Base-by-base conservation (phyloP, 345 rosid species). In the Theobroma cacao region DNA sequence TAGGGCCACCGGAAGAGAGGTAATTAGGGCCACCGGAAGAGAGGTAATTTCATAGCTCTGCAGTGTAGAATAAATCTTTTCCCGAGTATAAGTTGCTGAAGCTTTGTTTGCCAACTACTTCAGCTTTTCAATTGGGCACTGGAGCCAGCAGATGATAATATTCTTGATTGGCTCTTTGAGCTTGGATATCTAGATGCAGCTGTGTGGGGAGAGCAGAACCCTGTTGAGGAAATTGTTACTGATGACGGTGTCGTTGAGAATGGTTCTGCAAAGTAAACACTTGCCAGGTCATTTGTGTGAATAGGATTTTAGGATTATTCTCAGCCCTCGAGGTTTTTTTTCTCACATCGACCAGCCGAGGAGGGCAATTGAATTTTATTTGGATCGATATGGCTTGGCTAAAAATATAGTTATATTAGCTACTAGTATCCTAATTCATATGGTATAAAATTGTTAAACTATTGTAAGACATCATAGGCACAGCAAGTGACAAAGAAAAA, bases 101-200 rank as follows among this genome's bases (percentile, higher is more conserved):
- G 34, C 17, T 55, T 10, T 69, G 59, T 74, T n/a, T 66, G n/a
- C 34, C 75, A 43, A 74, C 56, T 20, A 3, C 68, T 67, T 30
- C 87, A 96, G 99, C 90, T 96, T 82, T 83, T 96, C 82, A 92
- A 86, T 56, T 96, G 97, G 99, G 97, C 99, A 45, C 82, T 96
- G 63, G 95, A 91, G 89, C 99, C 98, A 62, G 97, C 98, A 62
- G 91, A 77, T 76, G 98, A 94, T 82, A 79, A 77, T 6, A 72
- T 94, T 47, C 91, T 96, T 40, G 98, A 92, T 71, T 73, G 76
- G 62, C 89, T 96, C 68, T 96, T 94, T 76, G 93, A 96, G 85
- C 79, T 86, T 0, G 99, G 99, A 70, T 92, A 91, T 74, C 75
- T 79, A 14, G 97, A 96, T 80, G 98, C 97, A n/a, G 91, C 89